Evolutionary conservation across 2,329 filamentous ascomycete species (phyloP).

Genomic region (Diaporthe longicolla): DNA sequence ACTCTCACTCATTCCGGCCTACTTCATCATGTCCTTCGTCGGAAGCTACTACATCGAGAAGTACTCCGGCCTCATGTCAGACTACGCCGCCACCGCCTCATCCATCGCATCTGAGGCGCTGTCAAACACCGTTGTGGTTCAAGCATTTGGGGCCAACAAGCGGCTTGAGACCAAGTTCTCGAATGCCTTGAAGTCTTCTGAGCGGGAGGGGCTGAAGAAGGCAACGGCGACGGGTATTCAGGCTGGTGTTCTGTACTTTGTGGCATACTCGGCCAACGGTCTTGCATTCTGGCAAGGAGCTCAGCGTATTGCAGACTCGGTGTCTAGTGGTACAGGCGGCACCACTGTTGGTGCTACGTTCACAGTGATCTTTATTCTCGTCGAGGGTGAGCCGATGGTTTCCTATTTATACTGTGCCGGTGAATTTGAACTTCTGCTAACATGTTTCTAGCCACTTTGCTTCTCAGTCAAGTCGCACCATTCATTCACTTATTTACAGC

Average conservation of each 20-base stretch:
- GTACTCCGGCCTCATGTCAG: slow-evolving; percentile 65
- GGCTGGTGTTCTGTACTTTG: slow-evolving; percentile 75
- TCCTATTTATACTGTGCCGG: neutral
- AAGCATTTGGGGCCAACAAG: slow-evolving; percentile 73
- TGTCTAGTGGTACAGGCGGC: slow-evolving; percentile 51
- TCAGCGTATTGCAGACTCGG: slow-evolving; percentile 51
- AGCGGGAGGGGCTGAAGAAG: slow-evolving; percentile 67
- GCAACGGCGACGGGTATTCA: slow-evolving; percentile 68
- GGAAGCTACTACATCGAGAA: slow-evolving; percentile 70
- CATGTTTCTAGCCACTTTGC: slow-evolving; percentile 60
- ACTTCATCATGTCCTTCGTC: slow-evolving; percentile 71
- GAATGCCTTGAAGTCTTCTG: slow-evolving; percentile 40
- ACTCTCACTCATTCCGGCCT: slow-evolving; percentile 73
- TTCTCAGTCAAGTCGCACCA: slow-evolving; percentile 72
- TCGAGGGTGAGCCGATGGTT: slow-evolving; percentile 57
- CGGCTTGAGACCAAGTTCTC: slow-evolving; percentile 72
- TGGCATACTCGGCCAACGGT: slow-evolving; percentile 75
- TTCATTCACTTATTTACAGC: slow-evolving; percentile 72
- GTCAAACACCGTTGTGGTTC: slow-evolving; percentile 73
- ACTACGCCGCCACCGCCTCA: slow-evolving; percentile 69
- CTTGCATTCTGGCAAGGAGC: slow-evolving; percentile 78
- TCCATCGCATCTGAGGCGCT: slow-evolving; percentile 75
- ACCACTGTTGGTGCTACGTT: slow-evolving; percentile 63
- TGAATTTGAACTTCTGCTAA: slow-evolving; percentile 42
- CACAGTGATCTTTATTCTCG: slow-evolving; percentile 68